Percentiles rank a stretch among this genome's conserved stretches.
Evolutionary conservation across 192 early-diverging fungal species (phyloP).

Genomic region (Chytriomyces hyalinus): DNA sequence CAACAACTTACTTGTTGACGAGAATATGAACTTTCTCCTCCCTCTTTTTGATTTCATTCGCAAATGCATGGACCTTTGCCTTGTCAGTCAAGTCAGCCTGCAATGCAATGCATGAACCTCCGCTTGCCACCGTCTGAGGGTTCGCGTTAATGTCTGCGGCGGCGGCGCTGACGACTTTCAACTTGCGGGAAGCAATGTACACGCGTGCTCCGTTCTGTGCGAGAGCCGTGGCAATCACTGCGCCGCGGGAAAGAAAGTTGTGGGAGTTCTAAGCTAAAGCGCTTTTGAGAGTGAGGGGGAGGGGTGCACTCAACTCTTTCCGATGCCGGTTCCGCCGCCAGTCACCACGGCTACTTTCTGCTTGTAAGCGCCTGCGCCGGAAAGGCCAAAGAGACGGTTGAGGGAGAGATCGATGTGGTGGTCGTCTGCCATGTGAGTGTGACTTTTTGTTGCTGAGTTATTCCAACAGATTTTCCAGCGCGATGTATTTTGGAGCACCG

Average conservation of each 20-base stretch:
- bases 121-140: constrained; percentile 44
- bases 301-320: constrained; percentile 46
- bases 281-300: too few relatives aligned
- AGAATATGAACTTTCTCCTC: constrained; percentile 77
- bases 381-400: background rate
- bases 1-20: constrained; percentile 67
- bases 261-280: too few relatives aligned
- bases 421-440: background rate
- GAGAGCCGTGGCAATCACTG: constrained; percentile 73
- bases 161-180: constrained; percentile 49
- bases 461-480: too few relatives aligned
- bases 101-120: constrained; percentile 77
- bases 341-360: constrained; percentile 84
- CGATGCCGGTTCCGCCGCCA: constrained; percentile 64
- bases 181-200: constrained; percentile 86
- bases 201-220: constrained; percentile 88
- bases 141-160: constrained; percentile 70
- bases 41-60: constrained; percentile 55
- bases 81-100: constrained; percentile 73
- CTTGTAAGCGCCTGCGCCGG: constrained; percentile 30
- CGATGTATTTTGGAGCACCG: too few relatives aligned
- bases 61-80: constrained; percentile 62
- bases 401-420: background rate
- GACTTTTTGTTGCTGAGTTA: too few relatives aligned
- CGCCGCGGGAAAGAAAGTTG: background rate